Evolutionary conservation across 2,329 filamentous ascomycete species (phyloP).

Genomic region (Xylariaceae sp.): DNA sequence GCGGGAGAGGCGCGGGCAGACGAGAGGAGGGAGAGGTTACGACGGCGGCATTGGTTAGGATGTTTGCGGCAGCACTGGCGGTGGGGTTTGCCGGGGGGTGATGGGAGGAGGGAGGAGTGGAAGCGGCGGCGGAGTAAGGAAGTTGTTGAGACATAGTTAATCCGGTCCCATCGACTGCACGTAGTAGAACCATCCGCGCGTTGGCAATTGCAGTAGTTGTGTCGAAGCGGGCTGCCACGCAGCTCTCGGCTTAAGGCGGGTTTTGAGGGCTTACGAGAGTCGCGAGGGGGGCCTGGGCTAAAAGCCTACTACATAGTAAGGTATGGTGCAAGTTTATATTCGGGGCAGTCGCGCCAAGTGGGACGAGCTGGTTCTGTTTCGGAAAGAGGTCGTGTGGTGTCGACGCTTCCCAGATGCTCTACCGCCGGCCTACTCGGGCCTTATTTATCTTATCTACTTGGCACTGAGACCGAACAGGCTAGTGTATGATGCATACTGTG

Average conservation of each 20-base stretch:
- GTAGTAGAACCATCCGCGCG: background rate
- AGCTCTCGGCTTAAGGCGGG: constrained; percentile 33
- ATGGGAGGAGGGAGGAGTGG: constrained; percentile 4
- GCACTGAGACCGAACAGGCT: too few relatives aligned
- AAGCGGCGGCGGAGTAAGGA: constrained; percentile 9
- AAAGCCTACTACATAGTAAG: background rate
- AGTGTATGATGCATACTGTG: too few relatives aligned
- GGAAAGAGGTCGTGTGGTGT: background rate
- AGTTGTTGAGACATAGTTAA: constrained; percentile 13
- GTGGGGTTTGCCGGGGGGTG: constrained; percentile 1
- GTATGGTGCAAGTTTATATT: constrained; percentile 16
- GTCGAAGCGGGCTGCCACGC: constrained; percentile 5
- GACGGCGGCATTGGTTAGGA: background rate
- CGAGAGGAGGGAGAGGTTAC: constrained; percentile 3
- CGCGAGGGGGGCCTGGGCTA: constrained; percentile 6
- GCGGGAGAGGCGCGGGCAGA: constrained; percentile 1
- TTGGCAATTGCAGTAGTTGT: background rate
- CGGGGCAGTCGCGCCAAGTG: constrained; percentile 14
- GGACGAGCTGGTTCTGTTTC: constrained; percentile 5
- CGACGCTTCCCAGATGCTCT: background rate
- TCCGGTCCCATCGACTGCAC: constrained; percentile 5
- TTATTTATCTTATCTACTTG: too few relatives aligned
- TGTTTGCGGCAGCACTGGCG: background rate
- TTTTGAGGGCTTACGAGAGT: constrained; percentile 30
- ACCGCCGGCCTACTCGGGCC: too few relatives aligned